These are phyloP conservation scores for Russula vinacea DNA, from an alignment of 768 basidiomycete genomes.

Conservation along the genomic window DNA sequence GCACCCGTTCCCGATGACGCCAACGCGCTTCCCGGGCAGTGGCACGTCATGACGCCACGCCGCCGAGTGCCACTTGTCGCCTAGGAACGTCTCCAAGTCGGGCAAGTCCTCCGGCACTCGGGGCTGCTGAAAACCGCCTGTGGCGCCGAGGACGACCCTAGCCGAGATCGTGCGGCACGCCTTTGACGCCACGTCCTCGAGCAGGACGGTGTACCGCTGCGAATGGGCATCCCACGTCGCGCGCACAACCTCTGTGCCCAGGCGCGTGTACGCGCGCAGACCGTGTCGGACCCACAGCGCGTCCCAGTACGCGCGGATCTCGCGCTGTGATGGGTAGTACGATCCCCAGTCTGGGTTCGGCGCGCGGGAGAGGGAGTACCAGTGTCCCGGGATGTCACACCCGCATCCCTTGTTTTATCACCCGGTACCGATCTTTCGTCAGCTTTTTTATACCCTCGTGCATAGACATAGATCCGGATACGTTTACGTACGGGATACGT, in stretches of 20 bases:
- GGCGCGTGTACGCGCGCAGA: slow-evolving; percentile 31
- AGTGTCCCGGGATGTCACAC: slow-evolving; percentile 33
- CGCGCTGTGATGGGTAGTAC: slow-evolving; percentile 32
- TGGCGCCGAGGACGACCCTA: slow-evolving; percentile 36
- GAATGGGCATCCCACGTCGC: slow-evolving; percentile 35
- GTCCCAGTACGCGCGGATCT: slow-evolving; percentile 35
- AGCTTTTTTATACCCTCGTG: background rate
- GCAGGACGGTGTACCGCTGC: slow-evolving; percentile 33
- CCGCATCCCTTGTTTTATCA: slow-evolving; percentile 31
- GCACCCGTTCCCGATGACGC: slow-evolving; percentile 62
- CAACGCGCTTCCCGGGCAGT: slow-evolving; percentile 52
- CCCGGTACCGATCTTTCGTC: background rate
- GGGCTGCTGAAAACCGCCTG: slow-evolving; percentile 33
- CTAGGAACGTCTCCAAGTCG: slow-evolving; percentile 42
- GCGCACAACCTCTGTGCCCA: slow-evolving; percentile 34
- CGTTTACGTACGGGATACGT: slow-evolving; percentile 32
- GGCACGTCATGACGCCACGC: slow-evolving; percentile 53
- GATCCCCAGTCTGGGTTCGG: slow-evolving; percentile 34
- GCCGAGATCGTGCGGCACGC: slow-evolving; percentile 25
- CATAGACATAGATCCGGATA: background rate
- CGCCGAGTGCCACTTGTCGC: slow-evolving; percentile 53
- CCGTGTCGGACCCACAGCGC: slow-evolving; percentile 29
- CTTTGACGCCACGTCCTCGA: slow-evolving; percentile 27
- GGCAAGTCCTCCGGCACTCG: slow-evolving; percentile 32
- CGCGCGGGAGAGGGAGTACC: slow-evolving; percentile 35